phyloP scores from a whole-genome alignment of 345 rosid species.

The Noccaea caerulescens region DNA sequence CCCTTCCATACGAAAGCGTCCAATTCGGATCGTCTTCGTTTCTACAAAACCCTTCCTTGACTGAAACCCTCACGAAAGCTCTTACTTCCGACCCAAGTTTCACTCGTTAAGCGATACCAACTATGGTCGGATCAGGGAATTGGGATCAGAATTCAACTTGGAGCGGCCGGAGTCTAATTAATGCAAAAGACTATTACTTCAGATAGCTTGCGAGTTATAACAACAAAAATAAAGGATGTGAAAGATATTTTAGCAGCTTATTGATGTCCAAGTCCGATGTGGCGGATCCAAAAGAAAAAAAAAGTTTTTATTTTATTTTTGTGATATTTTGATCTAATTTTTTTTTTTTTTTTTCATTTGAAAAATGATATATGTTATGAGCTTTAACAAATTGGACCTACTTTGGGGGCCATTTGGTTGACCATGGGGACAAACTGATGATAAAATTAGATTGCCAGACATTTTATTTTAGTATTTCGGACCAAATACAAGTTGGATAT shows the following conservation, averaged over 20 bases:
- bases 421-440: neutral
- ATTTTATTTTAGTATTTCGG: neutral
- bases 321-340: too few species aligned
- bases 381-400: neutral
- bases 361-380: neutral
- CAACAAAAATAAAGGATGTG: conserved; percentile 47
- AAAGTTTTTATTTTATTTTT: conserved; percentile 5
- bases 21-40: conserved; percentile 23
- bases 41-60: conserved; percentile 47
- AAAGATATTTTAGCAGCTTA: conserved; percentile 46
- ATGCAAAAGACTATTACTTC: neutral
- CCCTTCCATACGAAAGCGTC: conserved; percentile 30
- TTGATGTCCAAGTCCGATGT: conserved; percentile 46
- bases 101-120: conserved; percentile 58
- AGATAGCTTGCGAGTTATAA: conserved; percentile 13
- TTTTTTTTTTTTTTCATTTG: too few species aligned
- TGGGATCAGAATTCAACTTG: neutral
- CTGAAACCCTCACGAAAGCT: conserved; percentile 59
- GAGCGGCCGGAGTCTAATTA: neutral
- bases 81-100: conserved; percentile 60
- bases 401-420: neutral
- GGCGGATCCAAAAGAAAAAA: conserved; percentile 32
- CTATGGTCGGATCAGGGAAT: conserved; percentile 52
- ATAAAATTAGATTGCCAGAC: neutral
- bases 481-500: conserved; percentile 29